Evolutionary conservation across 1,284 basidiomycete genomes (phyloP).

Genomic region (Boletus sp.): DNA sequence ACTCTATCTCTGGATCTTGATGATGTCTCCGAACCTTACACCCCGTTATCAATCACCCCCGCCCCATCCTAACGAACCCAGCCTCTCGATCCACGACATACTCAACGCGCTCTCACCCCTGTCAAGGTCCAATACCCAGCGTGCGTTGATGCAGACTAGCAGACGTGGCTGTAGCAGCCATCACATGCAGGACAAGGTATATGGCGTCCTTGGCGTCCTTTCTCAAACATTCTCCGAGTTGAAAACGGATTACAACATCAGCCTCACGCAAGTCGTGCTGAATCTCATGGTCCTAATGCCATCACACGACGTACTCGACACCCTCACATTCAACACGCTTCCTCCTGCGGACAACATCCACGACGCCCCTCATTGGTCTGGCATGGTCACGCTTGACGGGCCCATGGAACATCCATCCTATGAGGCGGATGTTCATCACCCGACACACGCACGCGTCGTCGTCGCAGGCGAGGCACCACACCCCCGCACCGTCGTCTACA

Average conservation of each 20-base stretch:
- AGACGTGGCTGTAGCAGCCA: background rate
- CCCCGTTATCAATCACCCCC: background rate
- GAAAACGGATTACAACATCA: background rate
- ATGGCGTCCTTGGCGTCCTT: slow-evolving; percentile 11
- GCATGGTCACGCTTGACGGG: slow-evolving; percentile 3
- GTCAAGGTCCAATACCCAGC: slow-evolving; percentile 1
- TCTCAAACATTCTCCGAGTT: background rate
- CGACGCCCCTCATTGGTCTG: slow-evolving; percentile 7
- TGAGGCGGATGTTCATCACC: slow-evolving; percentile 2
- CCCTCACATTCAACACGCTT: slow-evolving; percentile 7
- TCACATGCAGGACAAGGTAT: slow-evolving; percentile 4
- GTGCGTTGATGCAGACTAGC: slow-evolving; percentile 1
- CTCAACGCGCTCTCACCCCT: slow-evolving; percentile 2
- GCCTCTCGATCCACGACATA: slow-evolving; percentile 1
- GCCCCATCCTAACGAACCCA: background rate
- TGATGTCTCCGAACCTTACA: slow-evolving; percentile 4
- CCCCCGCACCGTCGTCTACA: background rate
- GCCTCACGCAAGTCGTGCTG: background rate
- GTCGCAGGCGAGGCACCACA: background rate
- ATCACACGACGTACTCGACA: slow-evolving; percentile 7
- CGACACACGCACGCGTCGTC: slow-evolving; percentile 1
- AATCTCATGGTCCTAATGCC: slow-evolving; percentile 13
- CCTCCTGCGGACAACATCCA: background rate
- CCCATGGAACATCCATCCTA: slow-evolving; percentile 14
- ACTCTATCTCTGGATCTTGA: slow-evolving; percentile 1